Conservation (phyloP, 2,329 filamentous ascomycete species). For the Diaporthe helianthi region DNA sequence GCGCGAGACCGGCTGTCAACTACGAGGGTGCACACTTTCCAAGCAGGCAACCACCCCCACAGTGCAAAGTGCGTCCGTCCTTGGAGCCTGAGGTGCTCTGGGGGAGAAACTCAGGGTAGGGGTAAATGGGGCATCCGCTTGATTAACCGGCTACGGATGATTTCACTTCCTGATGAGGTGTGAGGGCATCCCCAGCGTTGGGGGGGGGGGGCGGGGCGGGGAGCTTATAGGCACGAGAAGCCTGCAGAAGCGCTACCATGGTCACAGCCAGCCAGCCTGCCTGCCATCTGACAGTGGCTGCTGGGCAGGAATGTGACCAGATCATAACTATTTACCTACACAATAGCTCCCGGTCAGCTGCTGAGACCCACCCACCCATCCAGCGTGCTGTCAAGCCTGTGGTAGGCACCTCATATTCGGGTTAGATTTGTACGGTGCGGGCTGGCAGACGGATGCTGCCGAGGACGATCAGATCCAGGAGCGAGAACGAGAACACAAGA, state of each 20-base stretch:
- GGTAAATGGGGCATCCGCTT: slow-evolving; percentile 3
- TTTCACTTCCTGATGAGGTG: not conserved
- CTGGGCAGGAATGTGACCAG: slow-evolving; percentile 11
- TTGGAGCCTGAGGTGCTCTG: not conserved
- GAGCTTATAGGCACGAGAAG: slow-evolving; percentile 9
- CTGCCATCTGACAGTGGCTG: slow-evolving; percentile 1
- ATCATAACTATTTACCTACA: no score
- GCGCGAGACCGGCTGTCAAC: not conserved
- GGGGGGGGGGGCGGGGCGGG: no score
- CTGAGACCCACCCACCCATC: not conserved
- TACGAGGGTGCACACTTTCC: not conserved
- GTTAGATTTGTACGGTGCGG: not conserved
- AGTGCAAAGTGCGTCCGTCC: not conserved
- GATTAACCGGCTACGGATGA: slow-evolving; percentile 12
- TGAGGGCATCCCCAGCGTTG: slow-evolving; percentile 15
- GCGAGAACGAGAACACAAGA: not conserved
- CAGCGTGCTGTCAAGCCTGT: not conserved
- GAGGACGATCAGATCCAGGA: not conserved
- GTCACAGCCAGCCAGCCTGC: not conserved
- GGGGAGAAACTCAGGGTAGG: not conserved
- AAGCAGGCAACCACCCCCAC: not conserved
- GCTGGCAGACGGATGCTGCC: not conserved
- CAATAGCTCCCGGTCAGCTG: not conserved
- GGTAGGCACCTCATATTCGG: not conserved
- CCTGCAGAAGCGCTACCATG: not conserved